phyloP scores from a whole-genome alignment of 2,329 filamentous ascomycete species.

The Colletotrichum graminicola region DNA sequence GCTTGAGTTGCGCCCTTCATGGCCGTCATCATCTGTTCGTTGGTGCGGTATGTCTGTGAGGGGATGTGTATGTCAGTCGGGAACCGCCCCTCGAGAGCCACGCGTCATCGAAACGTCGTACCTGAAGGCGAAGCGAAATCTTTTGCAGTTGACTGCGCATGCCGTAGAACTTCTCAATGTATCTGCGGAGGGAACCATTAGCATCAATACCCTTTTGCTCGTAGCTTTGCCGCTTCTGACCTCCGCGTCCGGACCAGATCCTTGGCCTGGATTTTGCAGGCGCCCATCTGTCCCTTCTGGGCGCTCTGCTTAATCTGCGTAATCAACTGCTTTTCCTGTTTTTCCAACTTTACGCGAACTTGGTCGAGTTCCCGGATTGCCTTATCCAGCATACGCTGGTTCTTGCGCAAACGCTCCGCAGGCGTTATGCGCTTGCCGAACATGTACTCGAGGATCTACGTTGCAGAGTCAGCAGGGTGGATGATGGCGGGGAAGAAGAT shows the following conservation, averaged over 20 bases:
- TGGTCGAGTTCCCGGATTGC: conserved; percentile 96
- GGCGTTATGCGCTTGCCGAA: conserved; percentile 99
- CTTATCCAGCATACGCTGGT: conserved; percentile 96
- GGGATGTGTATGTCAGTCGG: conserved; percentile 16
- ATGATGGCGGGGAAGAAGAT: conserved; percentile 33
- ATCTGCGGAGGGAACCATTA: conserved; percentile 62
- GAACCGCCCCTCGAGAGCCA: background rate
- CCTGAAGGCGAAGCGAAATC: conserved; percentile 94
- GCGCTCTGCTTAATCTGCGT: conserved; percentile 98
- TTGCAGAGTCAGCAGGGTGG: conserved; percentile 39
- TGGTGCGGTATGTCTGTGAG: conserved; percentile 89
- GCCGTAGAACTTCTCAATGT: conserved; percentile 97
- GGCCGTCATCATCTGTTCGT: conserved; percentile 99
- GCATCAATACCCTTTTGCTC: background rate
- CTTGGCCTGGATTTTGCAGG: conserved; percentile 98
- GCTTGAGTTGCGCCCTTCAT: conserved; percentile 98
- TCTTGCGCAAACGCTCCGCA: conserved; percentile 89
- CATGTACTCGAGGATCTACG: conserved; percentile 97
- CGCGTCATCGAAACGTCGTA: conserved; percentile 52
- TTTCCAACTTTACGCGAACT: conserved; percentile 94
- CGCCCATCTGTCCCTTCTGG: conserved; percentile 98
- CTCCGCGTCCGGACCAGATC: conserved; percentile 92
- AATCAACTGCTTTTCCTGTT: conserved; percentile 97
- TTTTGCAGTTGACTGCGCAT: conserved; percentile 98
- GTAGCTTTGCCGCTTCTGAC: conserved; percentile 54